Evolutionary conservation across 2,329 filamentous ascomycete genomes (phyloP).

Genomic region (Corniculantispora saksenae): DNA sequence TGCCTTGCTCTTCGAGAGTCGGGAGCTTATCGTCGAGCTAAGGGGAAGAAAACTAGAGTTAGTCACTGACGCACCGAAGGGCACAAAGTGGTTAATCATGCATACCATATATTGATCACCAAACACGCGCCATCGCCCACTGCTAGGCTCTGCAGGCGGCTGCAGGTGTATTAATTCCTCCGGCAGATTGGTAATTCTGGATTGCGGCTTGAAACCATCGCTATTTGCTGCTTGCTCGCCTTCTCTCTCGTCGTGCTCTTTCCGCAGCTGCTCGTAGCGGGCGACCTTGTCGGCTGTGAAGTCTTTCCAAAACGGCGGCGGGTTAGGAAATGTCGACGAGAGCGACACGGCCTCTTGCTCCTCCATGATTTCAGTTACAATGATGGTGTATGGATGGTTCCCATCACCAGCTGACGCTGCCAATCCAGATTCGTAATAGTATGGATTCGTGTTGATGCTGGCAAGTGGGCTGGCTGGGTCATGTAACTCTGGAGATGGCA

Average conservation of each 20-base stretch:
- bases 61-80: not conserved
- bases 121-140: conserved; percentile 74
- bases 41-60: not conserved
- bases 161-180: conserved; percentile 75
- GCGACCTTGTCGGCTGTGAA: conserved; percentile 77
- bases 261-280: conserved; percentile 49
- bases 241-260: conserved; percentile 37
- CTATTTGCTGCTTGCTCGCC: conserved; percentile 22
- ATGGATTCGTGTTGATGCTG: not conserved
- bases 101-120: conserved; percentile 63
- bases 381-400: not conserved
- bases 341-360: conserved; percentile 50
- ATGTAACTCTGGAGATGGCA: conserved; percentile 12
- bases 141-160: conserved; percentile 72
- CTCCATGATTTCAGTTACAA: conserved; percentile 52
- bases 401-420: not conserved
- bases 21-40: conserved; percentile 63
- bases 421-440: not conserved
- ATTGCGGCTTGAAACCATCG: conserved; percentile 32
- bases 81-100: not conserved
- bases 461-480: conserved; percentile 4
- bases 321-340: conserved; percentile 76
- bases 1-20: conserved; percentile 68
- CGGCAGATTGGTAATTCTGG: conserved; percentile 56
- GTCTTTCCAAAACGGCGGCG: conserved; percentile 85